phyloP scores from a whole-genome alignment of 2,329 filamentous ascomycete species.

The Emmonsiellopsis sp. region DNA sequence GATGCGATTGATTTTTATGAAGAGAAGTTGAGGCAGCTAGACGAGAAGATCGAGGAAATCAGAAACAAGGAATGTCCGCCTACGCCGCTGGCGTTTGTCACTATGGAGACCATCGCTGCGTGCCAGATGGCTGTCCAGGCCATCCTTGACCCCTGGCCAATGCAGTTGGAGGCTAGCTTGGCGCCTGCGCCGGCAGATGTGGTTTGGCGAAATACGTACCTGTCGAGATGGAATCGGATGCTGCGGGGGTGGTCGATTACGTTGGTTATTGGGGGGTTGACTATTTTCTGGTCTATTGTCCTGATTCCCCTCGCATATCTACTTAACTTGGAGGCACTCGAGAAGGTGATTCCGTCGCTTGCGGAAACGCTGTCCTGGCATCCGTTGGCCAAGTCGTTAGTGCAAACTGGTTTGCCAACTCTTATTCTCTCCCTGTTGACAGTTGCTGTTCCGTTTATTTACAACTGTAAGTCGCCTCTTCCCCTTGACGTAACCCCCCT shows the following conservation, averaged over 20 bases:
- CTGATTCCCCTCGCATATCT: constrained; percentile 70
- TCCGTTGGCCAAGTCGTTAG: constrained; percentile 60
- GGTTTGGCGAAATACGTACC: constrained; percentile 91
- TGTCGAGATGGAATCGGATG: constrained; percentile 63
- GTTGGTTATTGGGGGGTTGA: constrained; percentile 68
- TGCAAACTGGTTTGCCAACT: constrained; percentile 82
- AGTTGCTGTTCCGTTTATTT: constrained; percentile 82
- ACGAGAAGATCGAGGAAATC: constrained; percentile 61
- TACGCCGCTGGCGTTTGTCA: constrained; percentile 84
- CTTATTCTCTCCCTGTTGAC: constrained; percentile 78
- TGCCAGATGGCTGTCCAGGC: constrained; percentile 94
- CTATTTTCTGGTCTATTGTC: constrained; percentile 78
- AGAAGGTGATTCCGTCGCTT: constrained; percentile 60
- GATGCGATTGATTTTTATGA: constrained; percentile 95
- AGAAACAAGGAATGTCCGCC: constrained; percentile 67
- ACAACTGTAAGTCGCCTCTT: constrained; percentile 57
- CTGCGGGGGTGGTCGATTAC: constrained; percentile 77
- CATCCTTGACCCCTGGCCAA: constrained; percentile 79
- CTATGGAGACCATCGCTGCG: constrained; percentile 90
- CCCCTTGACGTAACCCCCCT: neutral
- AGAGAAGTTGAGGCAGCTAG: constrained; percentile 68
- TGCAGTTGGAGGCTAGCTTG: constrained; percentile 72
- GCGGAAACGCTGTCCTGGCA: constrained; percentile 59
- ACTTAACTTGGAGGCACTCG: constrained; percentile 71
- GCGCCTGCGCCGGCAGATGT: constrained; percentile 85